phyloP scores from a whole-genome alignment of 1,284 basidiomycete species.

The Bondarzewia mesenterica region DNA sequence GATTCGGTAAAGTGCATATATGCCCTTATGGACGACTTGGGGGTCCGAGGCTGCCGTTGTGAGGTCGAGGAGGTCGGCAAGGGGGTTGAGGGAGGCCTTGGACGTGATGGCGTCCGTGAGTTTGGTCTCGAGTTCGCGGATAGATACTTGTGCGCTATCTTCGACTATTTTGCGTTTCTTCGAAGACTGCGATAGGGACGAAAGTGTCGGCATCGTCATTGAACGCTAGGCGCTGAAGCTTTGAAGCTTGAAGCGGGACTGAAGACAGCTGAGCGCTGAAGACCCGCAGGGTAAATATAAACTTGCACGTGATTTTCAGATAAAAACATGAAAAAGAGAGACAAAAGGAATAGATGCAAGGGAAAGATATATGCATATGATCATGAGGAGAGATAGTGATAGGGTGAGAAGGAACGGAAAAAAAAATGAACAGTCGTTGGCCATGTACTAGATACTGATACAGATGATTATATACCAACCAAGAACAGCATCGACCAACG shows the following conservation, averaged over 20 bases:
- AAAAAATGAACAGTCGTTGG: neutral
- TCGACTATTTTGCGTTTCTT: constrained; percentile 42
- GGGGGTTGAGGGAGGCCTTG: constrained; percentile 67
- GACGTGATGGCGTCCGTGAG: constrained; percentile 40
- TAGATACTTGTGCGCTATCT: constrained; percentile 17
- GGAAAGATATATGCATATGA: too few relatives aligned
- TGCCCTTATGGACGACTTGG: constrained; percentile 59
- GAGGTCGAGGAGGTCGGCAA: constrained; percentile 69
- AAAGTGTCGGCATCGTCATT: constrained; percentile 11
- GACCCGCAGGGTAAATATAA: too few relatives aligned
- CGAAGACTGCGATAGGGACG: constrained; percentile 44
- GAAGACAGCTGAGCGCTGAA: too few relatives aligned
- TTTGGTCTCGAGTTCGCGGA: constrained; percentile 44
- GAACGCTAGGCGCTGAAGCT: neutral
- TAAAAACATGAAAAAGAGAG: too few relatives aligned
- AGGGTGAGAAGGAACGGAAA: neutral
- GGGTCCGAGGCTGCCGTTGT: constrained; percentile 36
- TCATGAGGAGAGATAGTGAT: neutral
- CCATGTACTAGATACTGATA: constrained; percentile 8
- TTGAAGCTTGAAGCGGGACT: too few relatives aligned
- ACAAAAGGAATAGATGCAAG: too few relatives aligned
- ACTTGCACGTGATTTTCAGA: too few relatives aligned
- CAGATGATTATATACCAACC: constrained; percentile 3
- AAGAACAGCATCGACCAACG: constrained; percentile 1
- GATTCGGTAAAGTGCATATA: constrained; percentile 78